Conservation (phyloP, 177 flowering plant genomes). For the Telopea speciosissima region DNA sequence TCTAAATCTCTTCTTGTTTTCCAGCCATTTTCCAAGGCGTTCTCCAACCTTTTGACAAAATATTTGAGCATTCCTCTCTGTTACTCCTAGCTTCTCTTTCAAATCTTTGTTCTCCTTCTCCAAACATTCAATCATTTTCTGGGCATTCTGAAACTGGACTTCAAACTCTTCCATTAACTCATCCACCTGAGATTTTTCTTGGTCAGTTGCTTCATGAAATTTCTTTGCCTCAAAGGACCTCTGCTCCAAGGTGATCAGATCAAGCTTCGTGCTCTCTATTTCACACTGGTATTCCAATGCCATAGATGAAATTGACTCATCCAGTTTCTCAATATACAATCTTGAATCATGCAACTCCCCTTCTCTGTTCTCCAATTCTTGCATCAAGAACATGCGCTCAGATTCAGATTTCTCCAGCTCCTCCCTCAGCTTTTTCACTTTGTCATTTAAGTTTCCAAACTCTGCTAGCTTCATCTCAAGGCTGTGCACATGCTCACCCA, state of each 20-base stretch:
- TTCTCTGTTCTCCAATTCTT: constrained; percentile 51
- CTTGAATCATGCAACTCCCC: constrained; percentile 38
- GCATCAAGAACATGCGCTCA: constrained; percentile 34
- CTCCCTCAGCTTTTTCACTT: constrained; percentile 33
- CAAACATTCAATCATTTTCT: constrained; percentile 29
- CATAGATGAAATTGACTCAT: constrained; percentile 48
- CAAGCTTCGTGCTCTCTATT: constrained; percentile 79
- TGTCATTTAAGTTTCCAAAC: constrained; percentile 32
- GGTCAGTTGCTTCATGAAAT: constrained; percentile 38
- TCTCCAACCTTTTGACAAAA: constrained; percentile 31
- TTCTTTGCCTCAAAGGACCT: constrained; percentile 45
- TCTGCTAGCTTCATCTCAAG: constrained; percentile 55
- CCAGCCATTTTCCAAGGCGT: constrained; percentile 23
- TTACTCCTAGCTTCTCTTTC: constrained; percentile 35
- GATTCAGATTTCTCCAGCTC: constrained; percentile 43
- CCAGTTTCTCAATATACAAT: constrained; percentile 44
- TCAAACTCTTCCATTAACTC: constrained; percentile 36
- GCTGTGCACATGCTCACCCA: constrained; percentile 48
- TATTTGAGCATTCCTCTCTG: constrained; percentile 23
- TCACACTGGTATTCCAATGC: constrained; percentile 79
- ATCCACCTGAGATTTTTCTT: constrained; percentile 40
- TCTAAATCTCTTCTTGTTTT: constrained; percentile 12
- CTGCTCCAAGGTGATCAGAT: constrained; percentile 51
- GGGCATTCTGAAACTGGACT: constrained; percentile 31
- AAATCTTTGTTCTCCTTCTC: constrained; percentile 53